Conservation (phyloP, 371 early-diverging fungal species). For the Mucor mucedo region DNA sequence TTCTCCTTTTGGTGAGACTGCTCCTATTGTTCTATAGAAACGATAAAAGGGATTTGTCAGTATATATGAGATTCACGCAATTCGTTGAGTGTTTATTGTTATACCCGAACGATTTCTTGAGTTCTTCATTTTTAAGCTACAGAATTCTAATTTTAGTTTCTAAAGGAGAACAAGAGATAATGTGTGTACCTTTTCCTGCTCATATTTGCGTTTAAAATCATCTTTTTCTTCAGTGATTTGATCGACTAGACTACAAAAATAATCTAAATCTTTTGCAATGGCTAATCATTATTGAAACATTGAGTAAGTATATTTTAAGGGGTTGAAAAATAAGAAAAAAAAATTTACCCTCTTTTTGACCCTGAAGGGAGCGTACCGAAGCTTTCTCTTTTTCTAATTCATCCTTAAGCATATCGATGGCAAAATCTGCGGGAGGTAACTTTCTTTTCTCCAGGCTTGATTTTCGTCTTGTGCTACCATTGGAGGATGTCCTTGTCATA, state of each 20-base stretch:
- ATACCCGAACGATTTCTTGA: slow-evolving; percentile 33
- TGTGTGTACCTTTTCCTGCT: slow-evolving; percentile 38
- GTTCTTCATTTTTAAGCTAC: slow-evolving; percentile 32
- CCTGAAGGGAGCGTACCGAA: slow-evolving; percentile 38
- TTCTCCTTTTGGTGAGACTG: neutral
- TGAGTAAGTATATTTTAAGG: slow-evolving; percentile 1
- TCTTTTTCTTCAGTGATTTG: slow-evolving; percentile 57
- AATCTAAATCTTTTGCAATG: slow-evolving; percentile 52
- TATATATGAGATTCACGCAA: neutral
- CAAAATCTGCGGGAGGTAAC: slow-evolving; percentile 11
- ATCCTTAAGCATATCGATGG: slow-evolving; percentile 22
- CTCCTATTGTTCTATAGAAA: slow-evolving; percentile 1
- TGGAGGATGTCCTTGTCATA: slow-evolving; percentile 16
- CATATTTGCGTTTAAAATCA: slow-evolving; percentile 35
- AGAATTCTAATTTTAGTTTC: neutral
- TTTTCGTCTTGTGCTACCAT: slow-evolving; percentile 16
- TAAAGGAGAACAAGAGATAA: neutral
- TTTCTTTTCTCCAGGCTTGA: slow-evolving; percentile 11
- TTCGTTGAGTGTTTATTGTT: neutral
- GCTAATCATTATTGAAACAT: slow-evolving; percentile 25
- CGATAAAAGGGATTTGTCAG: neutral
- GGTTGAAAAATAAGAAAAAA: neutral
- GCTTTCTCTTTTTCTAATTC: slow-evolving; percentile 43
- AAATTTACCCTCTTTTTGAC: slow-evolving; percentile 50
- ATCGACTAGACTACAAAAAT: slow-evolving; percentile 53